Conservation (phyloP, 2,329 filamentous ascomycete species). For the Fusarium azukiicola region DNA sequence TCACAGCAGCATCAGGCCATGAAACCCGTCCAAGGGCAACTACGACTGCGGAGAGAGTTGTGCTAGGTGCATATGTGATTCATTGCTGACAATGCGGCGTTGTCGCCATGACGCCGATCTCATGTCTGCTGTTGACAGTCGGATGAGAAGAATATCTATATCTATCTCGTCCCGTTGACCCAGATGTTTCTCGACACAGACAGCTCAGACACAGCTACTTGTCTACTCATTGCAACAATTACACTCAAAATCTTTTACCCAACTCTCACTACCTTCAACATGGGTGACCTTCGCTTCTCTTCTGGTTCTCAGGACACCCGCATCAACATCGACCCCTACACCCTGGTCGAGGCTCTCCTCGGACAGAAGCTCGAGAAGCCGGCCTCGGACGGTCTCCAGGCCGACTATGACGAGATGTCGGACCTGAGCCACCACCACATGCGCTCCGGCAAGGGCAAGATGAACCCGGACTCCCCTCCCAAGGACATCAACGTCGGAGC, state of each 20-base stretch:
- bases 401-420: slow-evolving; percentile 60
- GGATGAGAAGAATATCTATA: not conserved
- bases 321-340: slow-evolving; percentile 59
- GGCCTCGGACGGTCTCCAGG: slow-evolving; percentile 51
- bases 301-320: slow-evolving; percentile 30
- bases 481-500: slow-evolving; percentile 64
- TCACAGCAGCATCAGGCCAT: slow-evolving; percentile 9
- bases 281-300: slow-evolving; percentile 44
- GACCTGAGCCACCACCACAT: slow-evolving; percentile 50
- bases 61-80: slow-evolving; percentile 21
- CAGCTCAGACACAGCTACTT: slow-evolving; percentile 16
- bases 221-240: slow-evolving; percentile 4
- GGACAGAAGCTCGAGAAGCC: slow-evolving; percentile 58
- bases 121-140: not conserved
- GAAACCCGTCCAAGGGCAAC: slow-evolving; percentile 4
- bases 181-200: not conserved
- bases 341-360: slow-evolving; percentile 64
- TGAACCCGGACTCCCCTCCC: slow-evolving; percentile 61
- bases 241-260: slow-evolving; percentile 7
- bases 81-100: slow-evolving; percentile 27
- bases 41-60: slow-evolving; percentile 22
- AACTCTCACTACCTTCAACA: slow-evolving; percentile 26
- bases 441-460: not conserved
- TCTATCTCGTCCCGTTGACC: not conserved
- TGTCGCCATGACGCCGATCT: not conserved